Evolutionary conservation across 2,329 filamentous ascomycete species (phyloP), one percentile per base, ranked within the genome.

Genomic region (Chrysoporthe austroafricana): DNA sequence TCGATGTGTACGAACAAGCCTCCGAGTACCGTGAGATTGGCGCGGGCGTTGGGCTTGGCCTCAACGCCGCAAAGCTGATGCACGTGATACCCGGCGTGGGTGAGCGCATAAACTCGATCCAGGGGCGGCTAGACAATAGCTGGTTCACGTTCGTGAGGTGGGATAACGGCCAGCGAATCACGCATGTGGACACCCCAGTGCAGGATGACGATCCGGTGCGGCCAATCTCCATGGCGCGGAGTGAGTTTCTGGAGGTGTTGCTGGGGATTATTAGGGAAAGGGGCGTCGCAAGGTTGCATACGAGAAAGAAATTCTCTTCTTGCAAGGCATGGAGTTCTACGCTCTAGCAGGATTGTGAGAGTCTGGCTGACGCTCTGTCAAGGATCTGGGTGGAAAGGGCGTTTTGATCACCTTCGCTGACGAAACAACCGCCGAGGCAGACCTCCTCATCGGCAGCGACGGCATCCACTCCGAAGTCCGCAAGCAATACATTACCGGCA

Each of bases 21-120:
- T 52, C 58, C 26, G 32, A 69, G 64, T 66, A 66, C 44, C 64
- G 58, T 50, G 67, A 69, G 60, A 66, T 69, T 34, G 67, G 67
- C 8, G 67, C 67, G 13, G 67, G 63, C 36, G 63, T 69, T 21
- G 67, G 67, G 5, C 44, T 69, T 9, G 80, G 77, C 0, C 80
- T 80, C 7, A 83, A 82, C 71, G 76, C 78, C 6, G 46, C 66
- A n/a, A 68, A 58, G 57, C 50, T 68, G 16, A n/a, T 68, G 42
- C 62, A 68, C 66, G 21, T 18, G 8, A 65, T 68, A 34, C 48
- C 50, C 18, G 66, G 62, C 11, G 62, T 68, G 9, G 66, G 66
- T 3, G 57, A 52, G 48, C 57, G 48, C 43, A 68, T 68, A 57
- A 65, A 62, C 16, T 32, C 26, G 14, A 68, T 68, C 11, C 62